Conservation (phyloP, 2,329 filamentous ascomycete species). For the Fusarium secorum region DNA sequence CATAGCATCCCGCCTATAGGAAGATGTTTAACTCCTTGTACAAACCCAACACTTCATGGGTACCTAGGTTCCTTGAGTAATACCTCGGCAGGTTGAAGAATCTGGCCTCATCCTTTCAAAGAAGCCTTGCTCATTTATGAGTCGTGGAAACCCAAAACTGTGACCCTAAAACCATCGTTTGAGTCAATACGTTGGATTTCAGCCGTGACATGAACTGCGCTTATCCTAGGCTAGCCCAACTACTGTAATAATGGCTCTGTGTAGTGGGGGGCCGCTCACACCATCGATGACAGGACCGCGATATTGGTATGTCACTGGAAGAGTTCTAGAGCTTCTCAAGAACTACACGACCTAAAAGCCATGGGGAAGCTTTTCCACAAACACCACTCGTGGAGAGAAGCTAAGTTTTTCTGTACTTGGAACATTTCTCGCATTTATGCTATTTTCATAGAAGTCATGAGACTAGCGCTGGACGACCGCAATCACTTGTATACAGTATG, state of each 20-base stretch:
- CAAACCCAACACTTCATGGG: neutral
- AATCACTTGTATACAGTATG: neutral
- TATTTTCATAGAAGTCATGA: neutral
- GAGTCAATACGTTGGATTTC: slow-evolving; percentile 15
- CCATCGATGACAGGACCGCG: neutral
- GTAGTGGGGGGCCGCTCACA: slow-evolving; percentile 13
- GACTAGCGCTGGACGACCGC: neutral
- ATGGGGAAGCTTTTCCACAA: neutral
- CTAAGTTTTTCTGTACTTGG: neutral
- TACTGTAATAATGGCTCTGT: neutral
- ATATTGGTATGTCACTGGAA: slow-evolving; percentile 22
- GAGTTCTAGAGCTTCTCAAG: slow-evolving; percentile 19
- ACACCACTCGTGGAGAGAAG: neutral
- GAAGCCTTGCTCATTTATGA: neutral
- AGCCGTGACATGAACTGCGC: neutral
- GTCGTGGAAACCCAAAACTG: neutral
- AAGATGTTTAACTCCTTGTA: neutral
- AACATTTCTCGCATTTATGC: neutral
- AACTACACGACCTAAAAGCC: neutral
- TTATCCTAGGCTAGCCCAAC: neutral
- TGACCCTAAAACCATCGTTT: neutral
- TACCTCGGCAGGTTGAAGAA: neutral
- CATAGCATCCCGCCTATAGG: neutral
- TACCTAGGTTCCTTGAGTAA: neutral
- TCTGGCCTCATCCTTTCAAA: neutral